phyloP scores from a whole-genome alignment of 192 early-diverging fungal genomes.

The Gryganskiella cystojenkinii region DNA sequence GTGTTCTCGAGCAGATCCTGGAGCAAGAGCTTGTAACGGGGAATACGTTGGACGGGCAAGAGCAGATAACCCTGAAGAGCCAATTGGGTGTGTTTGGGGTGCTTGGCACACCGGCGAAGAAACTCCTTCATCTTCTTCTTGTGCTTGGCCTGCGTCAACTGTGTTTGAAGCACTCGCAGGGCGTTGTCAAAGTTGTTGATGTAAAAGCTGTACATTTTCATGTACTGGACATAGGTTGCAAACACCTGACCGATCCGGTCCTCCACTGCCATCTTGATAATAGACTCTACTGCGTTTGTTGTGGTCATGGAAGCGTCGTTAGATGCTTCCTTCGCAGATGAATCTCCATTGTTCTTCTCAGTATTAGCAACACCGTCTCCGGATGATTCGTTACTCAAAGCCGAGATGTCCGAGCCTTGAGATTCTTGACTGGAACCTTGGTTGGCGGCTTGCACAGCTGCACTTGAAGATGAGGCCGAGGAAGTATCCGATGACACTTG shows the following conservation, averaged over 20 bases:
- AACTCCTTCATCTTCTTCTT: constrained; percentile 56
- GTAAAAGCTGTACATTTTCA: constrained; percentile 89
- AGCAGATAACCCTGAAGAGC: constrained; percentile 86
- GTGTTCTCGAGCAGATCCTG: constrained; percentile 79
- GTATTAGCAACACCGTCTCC: too few relatives aligned
- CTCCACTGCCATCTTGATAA: constrained; percentile 10
- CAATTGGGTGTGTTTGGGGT: constrained; percentile 77
- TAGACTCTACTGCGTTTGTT: too few relatives aligned
- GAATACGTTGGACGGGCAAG: constrained; percentile 90
- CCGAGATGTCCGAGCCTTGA: too few relatives aligned
- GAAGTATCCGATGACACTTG: too few relatives aligned
- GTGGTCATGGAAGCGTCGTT: too few relatives aligned
- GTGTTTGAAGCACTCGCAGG: constrained; percentile 62
- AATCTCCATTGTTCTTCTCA: too few relatives aligned
- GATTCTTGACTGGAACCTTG: too few relatives aligned
- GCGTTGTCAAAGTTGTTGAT: constrained; percentile 88
- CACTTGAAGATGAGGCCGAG: too few relatives aligned
- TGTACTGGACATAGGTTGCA: constrained; percentile 72
- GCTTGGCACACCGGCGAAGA: constrained; percentile 59
- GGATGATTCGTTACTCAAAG: too few relatives aligned
- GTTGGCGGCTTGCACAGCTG: too few relatives aligned
- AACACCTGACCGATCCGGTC: constrained; percentile 77
- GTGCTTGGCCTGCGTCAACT: constrained; percentile 34
- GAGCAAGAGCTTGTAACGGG: constrained; percentile 87
- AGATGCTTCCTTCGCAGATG: too few relatives aligned